Conservation (phyloP, 2,329 filamentous ascomycete genomes). For the Pseudogymnoascus verrucosus region DNA sequence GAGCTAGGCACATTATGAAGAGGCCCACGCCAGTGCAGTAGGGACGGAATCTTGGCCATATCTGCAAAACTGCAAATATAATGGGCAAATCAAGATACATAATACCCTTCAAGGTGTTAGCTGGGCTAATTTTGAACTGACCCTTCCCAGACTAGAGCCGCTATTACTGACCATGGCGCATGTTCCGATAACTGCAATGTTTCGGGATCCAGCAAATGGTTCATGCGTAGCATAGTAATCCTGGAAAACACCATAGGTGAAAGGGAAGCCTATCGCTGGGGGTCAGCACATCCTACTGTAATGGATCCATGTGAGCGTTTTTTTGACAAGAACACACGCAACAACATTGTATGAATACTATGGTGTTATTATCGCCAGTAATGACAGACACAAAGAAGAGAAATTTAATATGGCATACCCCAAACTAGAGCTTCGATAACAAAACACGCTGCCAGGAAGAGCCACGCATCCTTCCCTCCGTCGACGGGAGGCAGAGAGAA, state of each 20-base stretch:
- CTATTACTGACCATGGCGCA: slow-evolving; percentile 20
- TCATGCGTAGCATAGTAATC: slow-evolving; percentile 56
- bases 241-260: slow-evolving; percentile 64
- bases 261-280: slow-evolving; percentile 49
- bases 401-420: slow-evolving; percentile 31
- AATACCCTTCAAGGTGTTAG: slow-evolving; percentile 34
- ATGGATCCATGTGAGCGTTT: slow-evolving; percentile 29
- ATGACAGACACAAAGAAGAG: not conserved
- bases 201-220: slow-evolving; percentile 45
- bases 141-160: slow-evolving; percentile 41
- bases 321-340: slow-evolving; percentile 61
- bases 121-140: not conserved
- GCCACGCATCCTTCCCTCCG: slow-evolving; percentile 33
- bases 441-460: slow-evolving; percentile 43
- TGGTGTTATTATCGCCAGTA: not conserved
- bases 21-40: slow-evolving; percentile 32
- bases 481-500: slow-evolving; percentile 29
- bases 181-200: slow-evolving; percentile 57
- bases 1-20: slow-evolving; percentile 34
- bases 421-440: slow-evolving; percentile 46
- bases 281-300: not conserved
- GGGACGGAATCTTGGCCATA: slow-evolving; percentile 33
- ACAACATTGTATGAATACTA: slow-evolving; percentile 50
- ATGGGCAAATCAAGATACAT: slow-evolving; percentile 48
- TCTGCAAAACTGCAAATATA: slow-evolving; percentile 37